Evolutionary conservation across 345 rosid genomes (phyloP).

Genomic region (Zanthoxylum bungeanum): DNA sequence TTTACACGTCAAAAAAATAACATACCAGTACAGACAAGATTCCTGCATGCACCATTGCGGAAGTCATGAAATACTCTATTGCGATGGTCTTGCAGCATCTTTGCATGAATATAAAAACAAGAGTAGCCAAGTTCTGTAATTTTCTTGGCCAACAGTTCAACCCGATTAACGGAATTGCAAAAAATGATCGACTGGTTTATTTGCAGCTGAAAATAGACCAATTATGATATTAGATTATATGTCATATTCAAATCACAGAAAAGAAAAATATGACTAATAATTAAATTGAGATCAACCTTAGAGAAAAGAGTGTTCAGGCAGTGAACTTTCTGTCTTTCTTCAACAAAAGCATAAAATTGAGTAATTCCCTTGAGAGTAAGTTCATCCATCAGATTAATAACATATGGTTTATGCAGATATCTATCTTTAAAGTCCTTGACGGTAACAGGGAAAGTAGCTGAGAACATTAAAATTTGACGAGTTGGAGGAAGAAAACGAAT

Average conservation of each 20-base stretch:
- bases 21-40: constrained; percentile 99
- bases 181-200: constrained; percentile 98
- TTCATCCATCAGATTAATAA: constrained; percentile 99
- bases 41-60: constrained; percentile 99
- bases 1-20: not conserved
- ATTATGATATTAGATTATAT: not conserved
- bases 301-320: constrained; percentile 98
- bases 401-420: constrained; percentile 74
- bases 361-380: constrained; percentile 97
- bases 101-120: constrained; percentile 96
- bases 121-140: constrained; percentile 99
- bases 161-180: constrained; percentile 98
- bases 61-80: constrained; percentile 99
- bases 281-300: constrained; percentile 55
- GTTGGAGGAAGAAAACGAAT: constrained; percentile 75
- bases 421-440: constrained; percentile 97
- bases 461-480: constrained; percentile 96
- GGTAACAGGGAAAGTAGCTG: constrained; percentile 98
- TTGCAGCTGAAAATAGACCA: constrained; percentile 72
- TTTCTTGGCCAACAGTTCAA: constrained; percentile 96
- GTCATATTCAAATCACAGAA: not conserved
- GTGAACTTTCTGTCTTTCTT: constrained; percentile 99
- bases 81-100: constrained; percentile 99
- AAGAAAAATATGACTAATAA: not conserved
- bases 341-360: constrained; percentile 97